Evolutionary conservation across 176 grass and related monocot species (phyloP), one percentile per base, ranked within the genome.

Genomic region (Oryza meridionalis): DNA sequence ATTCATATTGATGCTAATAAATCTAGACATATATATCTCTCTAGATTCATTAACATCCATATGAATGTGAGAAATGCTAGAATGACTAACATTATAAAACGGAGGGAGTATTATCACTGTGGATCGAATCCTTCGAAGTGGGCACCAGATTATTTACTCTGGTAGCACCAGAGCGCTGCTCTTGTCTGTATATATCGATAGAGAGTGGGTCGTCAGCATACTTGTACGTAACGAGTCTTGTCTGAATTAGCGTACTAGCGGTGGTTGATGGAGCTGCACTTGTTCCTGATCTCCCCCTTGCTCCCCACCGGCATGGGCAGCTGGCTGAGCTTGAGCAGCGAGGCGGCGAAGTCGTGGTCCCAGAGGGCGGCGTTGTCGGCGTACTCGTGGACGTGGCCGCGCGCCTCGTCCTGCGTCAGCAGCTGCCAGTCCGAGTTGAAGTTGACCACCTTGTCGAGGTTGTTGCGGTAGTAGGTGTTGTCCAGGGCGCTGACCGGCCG

Each of bases 281-380:
- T 86, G 32, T 83, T 80, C 71, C 92, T 89, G 77, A 94, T 87
- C 61, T 85, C 84, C 9, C 92, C 92, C 37, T 84, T 79, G 80
- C 64, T 94, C 27, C 89, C 86, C 0, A 33, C 64, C 12, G 84
- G 86, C 82, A 84, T 84, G 63, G 80, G 37, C 8, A 94, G 78
- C 74, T 83, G 32, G 76, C 92, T 88, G 83, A 94, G 90, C 86
- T 91, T 90, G 24, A 86, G 43, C 86, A 91, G 66, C 1, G 92
- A 82, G 0, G 81, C 83, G 11, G 78, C 24, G 69, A 94, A 94
- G 63, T 89, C 88, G 9, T 33, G 43, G 40, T 82, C 81, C 86
- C 89, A 94, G 4, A 80, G 63, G 2, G 83, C 75, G n/a, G 5
- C 66, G 27, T 90, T 84, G 7, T 85, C 70, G 3, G 70, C 79